Evolutionary conservation across 257 asterid species (phyloP).

Genomic region (Anisodus tanguticus): DNA sequence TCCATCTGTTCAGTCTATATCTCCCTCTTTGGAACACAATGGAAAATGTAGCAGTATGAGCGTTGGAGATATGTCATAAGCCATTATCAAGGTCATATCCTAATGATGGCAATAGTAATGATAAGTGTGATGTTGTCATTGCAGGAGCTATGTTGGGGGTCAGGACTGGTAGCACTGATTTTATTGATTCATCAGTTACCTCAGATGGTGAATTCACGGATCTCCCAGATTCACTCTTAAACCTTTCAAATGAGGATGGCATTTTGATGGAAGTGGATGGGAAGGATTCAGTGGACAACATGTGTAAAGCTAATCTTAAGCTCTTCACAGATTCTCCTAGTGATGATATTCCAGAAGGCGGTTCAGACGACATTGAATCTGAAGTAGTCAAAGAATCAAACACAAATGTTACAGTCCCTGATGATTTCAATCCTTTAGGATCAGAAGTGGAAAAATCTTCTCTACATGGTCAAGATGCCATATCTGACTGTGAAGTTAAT

Average conservation of each 20-base stretch:
- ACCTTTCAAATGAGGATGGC: constrained; percentile 83
- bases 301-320: constrained; percentile 40
- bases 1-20: constrained; percentile 48
- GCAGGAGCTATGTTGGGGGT: constrained; percentile 40
- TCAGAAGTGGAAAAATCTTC: constrained; percentile 43
- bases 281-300: constrained; percentile 46
- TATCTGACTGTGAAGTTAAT: constrained; percentile 45
- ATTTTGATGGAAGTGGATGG: constrained; percentile 62
- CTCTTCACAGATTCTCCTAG: constrained; percentile 47
- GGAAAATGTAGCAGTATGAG: constrained; percentile 49
- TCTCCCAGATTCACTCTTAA: constrained; percentile 78
- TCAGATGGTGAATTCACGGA: constrained; percentile 67
- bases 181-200: constrained; percentile 32
- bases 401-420: constrained; percentile 40
- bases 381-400: constrained; percentile 41
- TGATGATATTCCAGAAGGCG: constrained; percentile 46
- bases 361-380: constrained; percentile 43
- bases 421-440: constrained; percentile 41
- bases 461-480: constrained; percentile 38
- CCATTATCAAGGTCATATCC: constrained; percentile 41
- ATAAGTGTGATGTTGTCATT: constrained; percentile 38
- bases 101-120: constrained; percentile 46
- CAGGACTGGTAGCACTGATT: constrained; percentile 31
- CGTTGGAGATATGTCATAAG: constrained; percentile 42
- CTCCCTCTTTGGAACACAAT: constrained; percentile 49